Evolutionary conservation across 2,329 filamentous ascomycete species (phyloP), one percentile per base, ranked within the genome.

Genomic region (Aspergillus eucalypticola): DNA sequence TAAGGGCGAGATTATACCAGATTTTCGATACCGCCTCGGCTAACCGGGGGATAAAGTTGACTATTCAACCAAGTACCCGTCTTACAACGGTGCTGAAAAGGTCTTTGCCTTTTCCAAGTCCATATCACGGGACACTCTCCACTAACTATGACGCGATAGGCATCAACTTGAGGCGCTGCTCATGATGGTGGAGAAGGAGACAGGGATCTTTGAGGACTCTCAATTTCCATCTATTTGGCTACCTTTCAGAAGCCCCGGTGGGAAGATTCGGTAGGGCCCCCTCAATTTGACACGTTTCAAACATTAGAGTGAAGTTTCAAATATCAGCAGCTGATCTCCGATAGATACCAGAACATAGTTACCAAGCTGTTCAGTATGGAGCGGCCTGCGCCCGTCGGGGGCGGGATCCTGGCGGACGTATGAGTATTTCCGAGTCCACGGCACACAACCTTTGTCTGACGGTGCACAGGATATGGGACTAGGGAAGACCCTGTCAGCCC

Each of bases 141-240:
- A 39, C 17, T 48, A 19, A 48, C 19, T 19, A 11, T 25, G 13
- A 13, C 35, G 21, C 29, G 15, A n/a, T 55, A 59, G 57, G 32
- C 50, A 59, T 50, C 57, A 59, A 17, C 5, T 55, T 10, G 57
- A 48, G 35, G 57, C 52, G 19, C 35, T 59, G 19, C 15, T 44
- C 3, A 49, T 59, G 44, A 59, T 59, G 57, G 13, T 51, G 5
- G 57, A 59, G 32, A 59, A 42, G 44, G 57, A 59, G 32, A 19
- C 19, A 17, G 25, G 57, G 13, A 21, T 19, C n/a, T 27, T 54
- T 5, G 42, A 54, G n/a, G 29, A 44, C 8, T 17, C 19, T n/a
- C 27, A n/a, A 19, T 59, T 59, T 19, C 57, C 57, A 10, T 55
- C 57, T 15, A 17, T 59, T 15, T 59, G 57, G 57, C 0, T n/a